These are phyloP conservation scores for Cryphonectria nitschkei DNA, from an alignment of 2,329 filamentous ascomycete genomes.

Conservation along the genomic window DNA sequence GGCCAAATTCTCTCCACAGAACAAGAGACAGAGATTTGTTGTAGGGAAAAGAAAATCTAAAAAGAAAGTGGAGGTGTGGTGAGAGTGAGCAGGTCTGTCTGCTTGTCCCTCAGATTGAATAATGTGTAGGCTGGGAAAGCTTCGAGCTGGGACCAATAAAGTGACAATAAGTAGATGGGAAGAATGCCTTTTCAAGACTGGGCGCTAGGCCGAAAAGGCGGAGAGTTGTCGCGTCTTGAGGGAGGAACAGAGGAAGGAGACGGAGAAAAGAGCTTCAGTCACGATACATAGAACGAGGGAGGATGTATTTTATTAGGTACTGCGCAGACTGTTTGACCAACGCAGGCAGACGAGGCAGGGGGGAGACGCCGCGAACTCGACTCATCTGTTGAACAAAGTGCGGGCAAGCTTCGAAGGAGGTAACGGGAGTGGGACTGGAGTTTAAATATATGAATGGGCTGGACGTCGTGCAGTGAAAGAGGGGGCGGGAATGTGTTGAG, in stretches of 20 bases:
- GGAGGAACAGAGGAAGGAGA: not conserved
- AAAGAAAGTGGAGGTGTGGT: no score
- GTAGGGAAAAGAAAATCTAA: no score
- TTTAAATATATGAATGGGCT: not conserved
- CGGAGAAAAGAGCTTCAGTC: not conserved
- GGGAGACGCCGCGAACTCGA: no score
- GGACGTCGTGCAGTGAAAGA: not conserved
- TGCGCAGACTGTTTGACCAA: not conserved
- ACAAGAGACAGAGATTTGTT: no score
- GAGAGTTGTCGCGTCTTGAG: not conserved
- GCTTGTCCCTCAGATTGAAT: not conserved
- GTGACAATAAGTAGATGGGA: not conserved
- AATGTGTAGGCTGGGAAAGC: not conserved
- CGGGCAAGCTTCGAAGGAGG: not conserved
- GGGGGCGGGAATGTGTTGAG: not conserved
- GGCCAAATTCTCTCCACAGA: no score
- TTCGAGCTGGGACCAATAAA: no score
- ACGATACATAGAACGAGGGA: not conserved
- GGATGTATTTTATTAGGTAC: not conserved
- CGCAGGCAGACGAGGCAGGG: not conserved
- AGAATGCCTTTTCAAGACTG: not conserved
- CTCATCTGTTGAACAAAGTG: not conserved
- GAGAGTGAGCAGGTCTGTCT: no score
- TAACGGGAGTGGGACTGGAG: not conserved
- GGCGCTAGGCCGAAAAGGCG: not conserved